Evolutionary conservation across 805 yeast species (phyloP).

Genomic region (Starmerella roubikii): DNA sequence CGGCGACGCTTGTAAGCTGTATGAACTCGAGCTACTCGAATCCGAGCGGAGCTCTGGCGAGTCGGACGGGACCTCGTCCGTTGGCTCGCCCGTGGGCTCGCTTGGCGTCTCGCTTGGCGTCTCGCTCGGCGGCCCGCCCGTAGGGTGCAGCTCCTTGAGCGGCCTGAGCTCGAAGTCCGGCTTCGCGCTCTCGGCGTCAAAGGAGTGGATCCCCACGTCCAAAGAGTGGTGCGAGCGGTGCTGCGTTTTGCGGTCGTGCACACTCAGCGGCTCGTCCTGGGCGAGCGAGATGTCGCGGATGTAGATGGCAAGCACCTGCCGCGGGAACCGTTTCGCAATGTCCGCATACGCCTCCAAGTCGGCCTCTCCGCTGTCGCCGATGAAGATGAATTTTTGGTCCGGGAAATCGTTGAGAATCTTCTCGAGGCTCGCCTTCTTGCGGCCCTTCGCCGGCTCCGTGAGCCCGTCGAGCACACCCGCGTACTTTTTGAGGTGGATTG

Average conservation of each 20-base stretch:
- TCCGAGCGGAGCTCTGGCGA: too few relatives aligned
- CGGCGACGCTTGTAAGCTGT: too few relatives aligned
- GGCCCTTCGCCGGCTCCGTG: constrained; percentile 74
- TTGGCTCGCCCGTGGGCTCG: too few relatives aligned
- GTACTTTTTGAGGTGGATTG: constrained; percentile 79
- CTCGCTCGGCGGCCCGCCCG: background rate
- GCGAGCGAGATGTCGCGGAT: constrained; percentile 54
- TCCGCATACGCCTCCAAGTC: constrained; percentile 85
- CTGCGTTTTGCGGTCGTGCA: background rate
- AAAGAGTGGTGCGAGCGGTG: constrained; percentile 8
- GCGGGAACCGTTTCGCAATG: constrained; percentile 48
- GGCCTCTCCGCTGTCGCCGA: constrained; percentile 94
- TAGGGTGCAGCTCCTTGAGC: background rate
- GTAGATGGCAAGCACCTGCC: constrained; percentile 56
- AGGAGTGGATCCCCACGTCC: constrained; percentile 1
- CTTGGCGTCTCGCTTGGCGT: too few relatives aligned
- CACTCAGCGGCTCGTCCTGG: constrained; percentile 16
- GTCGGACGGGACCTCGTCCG: too few relatives aligned
- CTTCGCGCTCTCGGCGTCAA: too few relatives aligned
- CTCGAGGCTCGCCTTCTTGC: constrained; percentile 55
- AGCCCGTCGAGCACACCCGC: constrained; percentile 66
- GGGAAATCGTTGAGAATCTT: constrained; percentile 63
- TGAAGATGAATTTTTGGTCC: constrained; percentile 57
- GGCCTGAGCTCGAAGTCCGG: background rate
- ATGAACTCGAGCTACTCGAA: too few relatives aligned